Evolutionary conservation across 83 land plant species (phyloP).

Genomic region (Picea abies): DNA sequence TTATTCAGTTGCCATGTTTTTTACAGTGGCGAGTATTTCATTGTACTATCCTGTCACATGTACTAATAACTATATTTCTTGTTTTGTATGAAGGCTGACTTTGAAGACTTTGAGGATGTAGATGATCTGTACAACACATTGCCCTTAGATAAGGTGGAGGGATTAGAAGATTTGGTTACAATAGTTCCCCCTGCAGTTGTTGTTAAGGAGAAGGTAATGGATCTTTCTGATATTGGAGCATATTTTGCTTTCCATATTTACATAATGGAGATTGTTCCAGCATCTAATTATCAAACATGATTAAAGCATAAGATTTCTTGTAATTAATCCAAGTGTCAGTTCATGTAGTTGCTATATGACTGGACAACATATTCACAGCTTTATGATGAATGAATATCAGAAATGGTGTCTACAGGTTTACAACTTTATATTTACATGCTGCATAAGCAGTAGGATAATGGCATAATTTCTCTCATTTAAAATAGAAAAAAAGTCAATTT

Average conservation of each 20-base stretch:
- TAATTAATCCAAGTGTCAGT: too few relatives aligned
- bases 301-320: too few relatives aligned
- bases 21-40: neutral
- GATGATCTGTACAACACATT: conserved; percentile 81
- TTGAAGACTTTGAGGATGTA: conserved; percentile 91
- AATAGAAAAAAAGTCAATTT: too few relatives aligned
- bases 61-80: neutral
- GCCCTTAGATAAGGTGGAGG: conserved; percentile 91
- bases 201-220: conserved; percentile 72
- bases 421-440: too few relatives aligned
- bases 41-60: neutral
- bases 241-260: neutral
- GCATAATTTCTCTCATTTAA: too few relatives aligned
- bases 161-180: conserved; percentile 85
- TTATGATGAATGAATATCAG: too few relatives aligned
- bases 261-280: neutral
- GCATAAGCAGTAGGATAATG: too few relatives aligned
- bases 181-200: conserved; percentile 64
- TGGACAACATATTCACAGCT: too few relatives aligned
- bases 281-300: too few relatives aligned
- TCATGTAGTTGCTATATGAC: too few relatives aligned
- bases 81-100: conserved; percentile 66
- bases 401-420: too few relatives aligned
- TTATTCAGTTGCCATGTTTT: conserved; percentile 6
- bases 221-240: neutral